A percentile compares a stretch with the other conserved stretches of the same genome.
phyloP scores from a whole-genome alignment of 2,329 filamentous ascomycete genomes.

The Botrytis aclada region DNA sequence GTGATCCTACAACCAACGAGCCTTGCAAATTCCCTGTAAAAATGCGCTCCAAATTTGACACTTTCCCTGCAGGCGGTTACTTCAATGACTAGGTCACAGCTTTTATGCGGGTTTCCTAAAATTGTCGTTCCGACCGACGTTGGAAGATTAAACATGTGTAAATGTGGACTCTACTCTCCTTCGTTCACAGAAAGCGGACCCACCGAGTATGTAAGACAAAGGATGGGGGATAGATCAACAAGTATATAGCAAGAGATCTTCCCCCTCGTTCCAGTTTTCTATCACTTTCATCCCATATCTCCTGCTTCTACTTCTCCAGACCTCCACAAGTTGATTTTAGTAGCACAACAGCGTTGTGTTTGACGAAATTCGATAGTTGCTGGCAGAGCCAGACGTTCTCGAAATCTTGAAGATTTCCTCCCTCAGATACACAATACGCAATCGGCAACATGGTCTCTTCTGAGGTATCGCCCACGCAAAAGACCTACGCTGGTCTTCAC shows the following conservation, averaged over 20 bases:
- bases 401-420: conserved; percentile 15
- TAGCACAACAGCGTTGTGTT: conserved; percentile 16
- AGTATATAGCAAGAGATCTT: conserved; percentile 14
- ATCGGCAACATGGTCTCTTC: conserved; percentile 6
- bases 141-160: conserved; percentile 11
- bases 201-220: conserved; percentile 5
- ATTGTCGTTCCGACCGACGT: conserved; percentile 14
- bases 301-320: neutral
- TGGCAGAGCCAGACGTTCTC: conserved; percentile 15
- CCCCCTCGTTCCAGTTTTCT: conserved; percentile 6
- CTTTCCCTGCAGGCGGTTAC: conserved; percentile 5
- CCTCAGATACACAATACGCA: neutral
- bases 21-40: neutral
- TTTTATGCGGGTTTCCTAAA: conserved; percentile 15
- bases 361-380: conserved; percentile 5
- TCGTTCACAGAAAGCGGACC: neutral
- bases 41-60: neutral
- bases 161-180: conserved; percentile 9
- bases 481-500: conserved; percentile 55
- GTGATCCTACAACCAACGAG: conserved; percentile 1
- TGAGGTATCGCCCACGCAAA: conserved; percentile 12
- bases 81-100: neutral
- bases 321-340: conserved; percentile 10
- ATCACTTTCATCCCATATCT: neutral
- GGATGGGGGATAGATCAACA: conserved; percentile 13